Evolutionary conservation across 345 rosid genomes (phyloP), one percentile per base, ranked within the genome.

Genomic region (Leavenworthia alabamica): DNA sequence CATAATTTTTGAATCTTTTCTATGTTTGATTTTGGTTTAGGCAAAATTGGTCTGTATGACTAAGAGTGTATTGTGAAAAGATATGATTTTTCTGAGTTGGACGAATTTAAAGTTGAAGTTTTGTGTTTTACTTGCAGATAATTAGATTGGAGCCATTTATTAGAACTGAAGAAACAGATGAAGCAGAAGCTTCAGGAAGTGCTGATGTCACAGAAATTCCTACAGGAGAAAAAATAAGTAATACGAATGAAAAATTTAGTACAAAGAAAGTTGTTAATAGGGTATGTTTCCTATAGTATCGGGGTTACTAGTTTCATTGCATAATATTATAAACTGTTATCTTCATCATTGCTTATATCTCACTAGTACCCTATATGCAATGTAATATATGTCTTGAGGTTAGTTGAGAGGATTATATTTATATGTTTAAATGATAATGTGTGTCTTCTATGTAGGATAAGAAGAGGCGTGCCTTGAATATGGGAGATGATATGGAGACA

Each of bases 141-240:
- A 61, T 88, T n/a, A 82, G 95, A 74, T 62, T 91, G 84, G 96
- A 88, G 45, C 85, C 91, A 4, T 75, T 64, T 49, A 53, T 82
- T 66, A 72, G 64, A 46, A 33, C 22, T 31, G 28, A 33, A 10
- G 77, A 62, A 46, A 7, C 49, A 35, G 72, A 41, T 29, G 82
- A 76, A 7, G 53, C 76, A 48, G 84, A 81, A 53, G 70, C 62
- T 43, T 27, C 61, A 19, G 62, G 62, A 17, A 62, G 31, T 53
- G 55, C 53, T 4, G 72, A 23, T 8, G 67, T 45, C 26, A 45
- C 46, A 8, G 89, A 84, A 51, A 20, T 32, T 45, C 63, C 75
- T 47, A 64, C 23, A n/a, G 70, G 51, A 22, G 67, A 75, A 42
- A 62, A 24, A 47, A 64, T 20, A 1, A 62, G 20, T 12, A 72